A percentile compares a stretch with the other conserved stretches of the same genome.
Conservation (phyloP, 2,329 filamentous ascomycete species). For the Penicillium concentricum region DNA sequence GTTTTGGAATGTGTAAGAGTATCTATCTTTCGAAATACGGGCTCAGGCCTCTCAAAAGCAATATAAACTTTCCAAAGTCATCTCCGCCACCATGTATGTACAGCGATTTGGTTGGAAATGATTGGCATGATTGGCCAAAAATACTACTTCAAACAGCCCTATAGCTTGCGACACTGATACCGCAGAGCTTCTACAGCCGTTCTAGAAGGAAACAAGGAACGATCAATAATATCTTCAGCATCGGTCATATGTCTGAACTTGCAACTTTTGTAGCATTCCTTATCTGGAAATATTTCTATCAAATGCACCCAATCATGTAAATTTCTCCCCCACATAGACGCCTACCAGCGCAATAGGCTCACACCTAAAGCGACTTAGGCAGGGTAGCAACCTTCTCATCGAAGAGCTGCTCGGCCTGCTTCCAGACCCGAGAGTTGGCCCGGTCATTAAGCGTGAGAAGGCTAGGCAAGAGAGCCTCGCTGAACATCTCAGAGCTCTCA, state of each 20-base stretch:
- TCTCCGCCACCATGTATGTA: background rate
- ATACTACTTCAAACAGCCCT: background rate
- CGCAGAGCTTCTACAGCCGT: background rate
- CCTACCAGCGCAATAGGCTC: background rate
- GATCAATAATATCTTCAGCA: background rate
- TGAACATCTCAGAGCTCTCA: constrained; percentile 85
- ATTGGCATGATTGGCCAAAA: background rate
- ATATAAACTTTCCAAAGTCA: background rate
- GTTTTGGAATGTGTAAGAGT: background rate
- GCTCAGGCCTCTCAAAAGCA: background rate
- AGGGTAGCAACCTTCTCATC: constrained; percentile 74
- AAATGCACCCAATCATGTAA: constrained; percentile 14
- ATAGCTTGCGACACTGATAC: background rate
- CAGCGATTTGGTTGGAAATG: background rate
- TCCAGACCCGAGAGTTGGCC: constrained; percentile 72
- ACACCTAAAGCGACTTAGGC: constrained; percentile 44
- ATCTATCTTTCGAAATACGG: background rate
- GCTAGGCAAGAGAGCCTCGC: constrained; percentile 71
- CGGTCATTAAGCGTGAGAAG: constrained; percentile 76
- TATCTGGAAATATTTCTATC: constrained; percentile 16
- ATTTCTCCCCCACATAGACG: constrained; percentile 1
- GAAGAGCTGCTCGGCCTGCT: constrained; percentile 79
- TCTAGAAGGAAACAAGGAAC: background rate
- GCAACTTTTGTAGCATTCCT: constrained; percentile 17
- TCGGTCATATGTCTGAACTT: background rate